Base-by-base conservation (phyloP, 768 basidiomycete species). In the Macrocybe gigantea region DNA sequence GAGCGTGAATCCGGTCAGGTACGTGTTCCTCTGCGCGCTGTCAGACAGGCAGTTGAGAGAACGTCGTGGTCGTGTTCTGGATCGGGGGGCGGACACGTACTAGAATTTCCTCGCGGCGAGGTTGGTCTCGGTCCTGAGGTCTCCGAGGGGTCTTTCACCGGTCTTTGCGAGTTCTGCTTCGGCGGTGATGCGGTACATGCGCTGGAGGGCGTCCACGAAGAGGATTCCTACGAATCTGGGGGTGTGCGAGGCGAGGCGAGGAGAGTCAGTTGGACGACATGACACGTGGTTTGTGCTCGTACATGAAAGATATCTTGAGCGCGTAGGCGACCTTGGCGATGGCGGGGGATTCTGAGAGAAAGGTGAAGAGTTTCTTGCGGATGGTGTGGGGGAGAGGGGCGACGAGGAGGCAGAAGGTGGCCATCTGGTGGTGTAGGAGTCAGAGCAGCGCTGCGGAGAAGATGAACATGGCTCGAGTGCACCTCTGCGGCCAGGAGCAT, bases 281-380 rank as follows among this genome's bases (percentile, higher is more conserved):
- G 41, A 15, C 39, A 56, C 49, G 64, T 22, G 22, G 1, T 22
- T 22, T 22, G 2, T 59, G 41, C 44, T 65, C 80, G 39, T 49
- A 89, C 88, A 96, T 93, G 74, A 95, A 96, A 7, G 90, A 85
- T 51, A 96, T 95, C 65, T 95, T 95, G 59, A 96, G 75, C 14
- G 73, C 93, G 62, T 96, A 96, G 6, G 92, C 89, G 49, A 95
- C 55, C 58, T 93, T 94, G 13, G 88, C 91, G 46, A 93, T 70
- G 49, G 85, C 62, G 47, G 74, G 69, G 43, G 78, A 89, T 52
- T 81, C 79, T 0, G 82, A 79, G 44, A 88, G 73, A 69, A 86
- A 90, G 14, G 64, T 69, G 56, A 95, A 91, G 41, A 94, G 63
- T 0, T 65, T 66, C 71, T 87, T 85, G 60, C 80, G 80, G 53